Percentiles rank a stretch among this genome's conserved stretches.
These are phyloP conservation scores for Pseudogymnoascus sp. DNA, from an alignment of 2,329 filamentous ascomycete genomes.

Conservation along the genomic window DNA sequence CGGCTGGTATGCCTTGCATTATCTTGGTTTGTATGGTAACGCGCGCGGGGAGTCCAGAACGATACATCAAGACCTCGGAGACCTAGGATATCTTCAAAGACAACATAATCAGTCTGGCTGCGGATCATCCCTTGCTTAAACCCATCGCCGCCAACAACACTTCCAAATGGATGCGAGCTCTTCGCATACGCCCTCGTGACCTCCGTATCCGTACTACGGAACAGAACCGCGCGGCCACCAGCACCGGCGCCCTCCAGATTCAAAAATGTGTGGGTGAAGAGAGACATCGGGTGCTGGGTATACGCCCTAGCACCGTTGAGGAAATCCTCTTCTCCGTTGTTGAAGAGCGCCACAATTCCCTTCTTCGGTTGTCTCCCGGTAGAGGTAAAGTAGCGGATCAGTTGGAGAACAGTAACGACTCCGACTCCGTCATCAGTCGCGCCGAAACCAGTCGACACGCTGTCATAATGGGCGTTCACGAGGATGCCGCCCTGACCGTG, in stretches of 20 bases:
- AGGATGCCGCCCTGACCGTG: slow-evolving; percentile 69
- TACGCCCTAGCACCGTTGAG: slow-evolving; percentile 83
- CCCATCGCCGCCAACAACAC: slow-evolving; percentile 73
- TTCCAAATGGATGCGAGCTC: slow-evolving; percentile 71
- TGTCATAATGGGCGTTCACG: slow-evolving; percentile 88
- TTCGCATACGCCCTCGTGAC: slow-evolving; percentile 72
- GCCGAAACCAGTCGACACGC: slow-evolving; percentile 83
- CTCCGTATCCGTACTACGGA: slow-evolving; percentile 81
- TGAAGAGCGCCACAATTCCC: slow-evolving; percentile 78
- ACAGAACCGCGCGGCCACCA: slow-evolving; percentile 78
- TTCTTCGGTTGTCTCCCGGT: slow-evolving; percentile 64
- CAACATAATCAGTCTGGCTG: slow-evolving; percentile 83
- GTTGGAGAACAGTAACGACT: slow-evolving; percentile 76
- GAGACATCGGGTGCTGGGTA: slow-evolving; percentile 71
- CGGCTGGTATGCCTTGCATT: slow-evolving; percentile 71
- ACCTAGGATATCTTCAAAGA: slow-evolving; percentile 71
- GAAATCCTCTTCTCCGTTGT: slow-evolving; percentile 94
- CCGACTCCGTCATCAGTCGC: slow-evolving; percentile 92
- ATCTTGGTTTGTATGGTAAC: slow-evolving; percentile 90
- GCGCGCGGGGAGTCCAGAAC: slow-evolving; percentile 76
- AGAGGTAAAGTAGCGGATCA: slow-evolving; percentile 78
- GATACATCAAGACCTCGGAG: slow-evolving; percentile 86
- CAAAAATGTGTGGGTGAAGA: slow-evolving; percentile 78
- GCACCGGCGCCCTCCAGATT: slow-evolving; percentile 94
- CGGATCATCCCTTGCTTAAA: slow-evolving; percentile 72